Evolutionary conservation across 176 grass and related monocot genomes (phyloP).

Genomic region (Miscanthus lutarioriparius): DNA sequence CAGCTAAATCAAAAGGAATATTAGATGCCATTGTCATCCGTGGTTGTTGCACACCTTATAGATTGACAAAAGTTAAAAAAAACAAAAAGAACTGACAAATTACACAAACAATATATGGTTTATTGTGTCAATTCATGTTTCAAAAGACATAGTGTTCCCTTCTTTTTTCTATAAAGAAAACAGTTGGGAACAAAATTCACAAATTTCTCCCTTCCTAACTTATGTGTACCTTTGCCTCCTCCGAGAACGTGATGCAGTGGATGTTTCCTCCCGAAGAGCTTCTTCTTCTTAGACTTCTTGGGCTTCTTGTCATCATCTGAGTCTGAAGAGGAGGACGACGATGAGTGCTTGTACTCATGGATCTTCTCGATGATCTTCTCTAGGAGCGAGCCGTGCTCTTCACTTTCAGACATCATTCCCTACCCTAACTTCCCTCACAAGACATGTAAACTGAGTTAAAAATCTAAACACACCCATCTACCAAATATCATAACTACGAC

Average conservation of each 20-base stretch:
- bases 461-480: background rate
- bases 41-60: background rate
- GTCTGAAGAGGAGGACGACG: conserved; percentile 71
- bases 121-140: background rate
- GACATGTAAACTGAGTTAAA: background rate
- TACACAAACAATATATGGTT: background rate
- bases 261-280: conserved; percentile 63
- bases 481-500: background rate
- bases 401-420: conserved; percentile 74
- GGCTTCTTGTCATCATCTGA: conserved; percentile 60
- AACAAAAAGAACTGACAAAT: background rate
- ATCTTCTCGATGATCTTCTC: conserved; percentile 74
- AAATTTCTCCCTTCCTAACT: background rate
- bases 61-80: background rate
- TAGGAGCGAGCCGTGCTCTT: conserved; percentile 55
- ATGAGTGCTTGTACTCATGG: conserved; percentile 52
- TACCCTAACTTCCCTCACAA: background rate
- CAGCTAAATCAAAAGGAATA: conserved; percentile 47
- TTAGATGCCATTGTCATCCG: background rate
- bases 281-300: conserved; percentile 47
- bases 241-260: conserved; percentile 67
- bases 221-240: conserved; percentile 61
- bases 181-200: background rate
- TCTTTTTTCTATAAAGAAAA: background rate
- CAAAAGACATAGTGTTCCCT: background rate